phyloP scores from a whole-genome alignment of 2,329 filamentous ascomycete species.

The Thielaviopsis ethacetica region DNA sequence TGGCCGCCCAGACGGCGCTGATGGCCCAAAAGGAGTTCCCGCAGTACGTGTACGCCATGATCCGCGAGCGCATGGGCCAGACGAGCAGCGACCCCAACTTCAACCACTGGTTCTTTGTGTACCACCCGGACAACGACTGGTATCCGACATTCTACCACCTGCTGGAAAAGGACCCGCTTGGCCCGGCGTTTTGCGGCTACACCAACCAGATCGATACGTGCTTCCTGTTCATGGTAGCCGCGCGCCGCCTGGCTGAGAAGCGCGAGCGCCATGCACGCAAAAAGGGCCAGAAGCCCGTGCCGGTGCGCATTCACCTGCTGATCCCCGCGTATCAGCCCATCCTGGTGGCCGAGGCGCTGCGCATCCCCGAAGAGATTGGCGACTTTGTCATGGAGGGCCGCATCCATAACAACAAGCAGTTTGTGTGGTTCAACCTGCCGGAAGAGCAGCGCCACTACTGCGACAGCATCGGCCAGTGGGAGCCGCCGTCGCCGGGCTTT shows the following conservation, averaged over 20 bases:
- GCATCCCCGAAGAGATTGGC: slow-evolving; percentile 22
- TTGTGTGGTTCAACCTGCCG: slow-evolving; percentile 24
- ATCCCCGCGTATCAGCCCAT: slow-evolving; percentile 25
- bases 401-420: slow-evolving; percentile 22
- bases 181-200: slow-evolving; percentile 23
- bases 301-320: slow-evolving; percentile 21
- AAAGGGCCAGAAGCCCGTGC: slow-evolving; percentile 15
- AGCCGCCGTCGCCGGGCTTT: slow-evolving; percentile 17
- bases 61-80: slow-evolving; percentile 20
- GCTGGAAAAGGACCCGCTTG: slow-evolving; percentile 19
- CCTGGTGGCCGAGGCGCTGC: slow-evolving; percentile 21
- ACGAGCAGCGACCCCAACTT: slow-evolving; percentile 17
- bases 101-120: slow-evolving; percentile 25
- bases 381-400: slow-evolving; percentile 24
- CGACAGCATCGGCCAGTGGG: slow-evolving; percentile 20
- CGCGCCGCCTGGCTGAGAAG: slow-evolving; percentile 16
- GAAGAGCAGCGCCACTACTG: slow-evolving; percentile 19
- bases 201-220: slow-evolving; percentile 25
- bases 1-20: slow-evolving; percentile 22
- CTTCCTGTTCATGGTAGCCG: slow-evolving; percentile 25
- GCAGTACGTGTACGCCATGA: slow-evolving; percentile 22
- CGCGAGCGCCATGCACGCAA: slow-evolving; percentile 15
- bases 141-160: slow-evolving; percentile 24
- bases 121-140: slow-evolving; percentile 26
- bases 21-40: slow-evolving; percentile 23